Conservation (phyloP, 2,329 filamentous ascomycete genomes). For the Clarireedia hainanense region DNA sequence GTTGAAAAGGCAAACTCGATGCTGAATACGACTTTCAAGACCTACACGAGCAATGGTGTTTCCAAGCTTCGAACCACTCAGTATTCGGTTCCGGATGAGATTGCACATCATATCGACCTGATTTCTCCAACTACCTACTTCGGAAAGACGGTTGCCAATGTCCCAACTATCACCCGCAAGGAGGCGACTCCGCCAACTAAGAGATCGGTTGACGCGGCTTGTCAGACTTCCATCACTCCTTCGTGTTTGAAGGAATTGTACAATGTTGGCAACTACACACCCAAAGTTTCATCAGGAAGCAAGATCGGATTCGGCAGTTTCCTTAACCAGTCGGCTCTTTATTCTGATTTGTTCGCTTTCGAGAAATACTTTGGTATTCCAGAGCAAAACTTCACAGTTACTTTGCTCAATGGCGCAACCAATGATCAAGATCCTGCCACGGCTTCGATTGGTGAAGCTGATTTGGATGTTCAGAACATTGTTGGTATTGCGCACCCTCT, state of each 20-base stretch:
- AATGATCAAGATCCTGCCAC: conserved; percentile 32
- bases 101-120: conserved; percentile 22
- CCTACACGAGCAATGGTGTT: conserved; percentile 44
- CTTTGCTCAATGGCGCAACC: conserved; percentile 33
- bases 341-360: conserved; percentile 36
- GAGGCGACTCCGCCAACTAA: neutral
- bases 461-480: conserved; percentile 45
- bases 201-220: conserved; percentile 13
- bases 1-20: conserved; percentile 43
- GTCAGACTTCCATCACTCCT: conserved; percentile 35
- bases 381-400: conserved; percentile 36
- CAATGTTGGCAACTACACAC: conserved; percentile 39
- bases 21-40: conserved; percentile 41
- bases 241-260: conserved; percentile 41
- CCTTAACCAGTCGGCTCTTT: conserved; percentile 42
- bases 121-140: conserved; percentile 25
- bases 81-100: conserved; percentile 21
- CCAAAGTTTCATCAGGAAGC: conserved; percentile 37
- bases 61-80: conserved; percentile 20
- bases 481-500: conserved; percentile 45
- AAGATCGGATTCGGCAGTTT: conserved; percentile 44
- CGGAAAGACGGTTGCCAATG: conserved; percentile 16
- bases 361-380: conserved; percentile 34
- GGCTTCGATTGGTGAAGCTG: conserved; percentile 13
- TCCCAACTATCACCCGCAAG: neutral